These are phyloP conservation scores for Jacaranda mimosifolia DNA, from an alignment of 257 asterid species.

Conservation along the genomic window DNA sequence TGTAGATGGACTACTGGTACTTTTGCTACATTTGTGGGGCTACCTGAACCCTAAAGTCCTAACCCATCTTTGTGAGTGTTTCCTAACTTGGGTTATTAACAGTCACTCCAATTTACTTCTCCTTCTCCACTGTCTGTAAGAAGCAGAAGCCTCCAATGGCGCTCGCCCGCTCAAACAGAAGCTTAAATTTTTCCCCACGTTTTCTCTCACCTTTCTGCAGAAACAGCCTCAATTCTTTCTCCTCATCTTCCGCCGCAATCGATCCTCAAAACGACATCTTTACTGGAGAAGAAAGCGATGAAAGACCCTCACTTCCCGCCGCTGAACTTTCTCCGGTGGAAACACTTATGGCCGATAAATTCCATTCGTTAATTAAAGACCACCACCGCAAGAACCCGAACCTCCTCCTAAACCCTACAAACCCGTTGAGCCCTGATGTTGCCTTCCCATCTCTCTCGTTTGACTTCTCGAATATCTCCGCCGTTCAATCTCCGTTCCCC, in stretches of 20 bases:
- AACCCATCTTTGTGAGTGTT: neutral
- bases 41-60: neutral
- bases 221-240: slow-evolving; percentile 32
- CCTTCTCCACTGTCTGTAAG: neutral
- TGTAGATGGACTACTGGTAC: too few relatives aligned
- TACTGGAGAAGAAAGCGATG: slow-evolving; percentile 36
- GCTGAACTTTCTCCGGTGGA: slow-evolving; percentile 53
- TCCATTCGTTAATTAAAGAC: slow-evolving; percentile 67
- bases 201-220: slow-evolving; percentile 37
- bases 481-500: slow-evolving; percentile 46
- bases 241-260: slow-evolving; percentile 37
- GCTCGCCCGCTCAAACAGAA: slow-evolving; percentile 36
- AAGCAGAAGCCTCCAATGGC: slow-evolving; percentile 51
- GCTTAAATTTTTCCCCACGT: slow-evolving; percentile 12
- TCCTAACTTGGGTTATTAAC: neutral
- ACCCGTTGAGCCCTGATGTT: slow-evolving; percentile 58
- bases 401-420: slow-evolving; percentile 43
- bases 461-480: slow-evolving; percentile 60
- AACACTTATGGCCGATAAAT: slow-evolving; percentile 49
- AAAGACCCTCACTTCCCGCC: slow-evolving; percentile 31
- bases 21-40: neutral
- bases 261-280: slow-evolving; percentile 37
- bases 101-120: neutral
- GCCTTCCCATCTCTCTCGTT: slow-evolving; percentile 62
- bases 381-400: slow-evolving; percentile 81